Conservation (phyloP, 1,284 basidiomycete genomes). For the Dichomitus squalens region DNA sequence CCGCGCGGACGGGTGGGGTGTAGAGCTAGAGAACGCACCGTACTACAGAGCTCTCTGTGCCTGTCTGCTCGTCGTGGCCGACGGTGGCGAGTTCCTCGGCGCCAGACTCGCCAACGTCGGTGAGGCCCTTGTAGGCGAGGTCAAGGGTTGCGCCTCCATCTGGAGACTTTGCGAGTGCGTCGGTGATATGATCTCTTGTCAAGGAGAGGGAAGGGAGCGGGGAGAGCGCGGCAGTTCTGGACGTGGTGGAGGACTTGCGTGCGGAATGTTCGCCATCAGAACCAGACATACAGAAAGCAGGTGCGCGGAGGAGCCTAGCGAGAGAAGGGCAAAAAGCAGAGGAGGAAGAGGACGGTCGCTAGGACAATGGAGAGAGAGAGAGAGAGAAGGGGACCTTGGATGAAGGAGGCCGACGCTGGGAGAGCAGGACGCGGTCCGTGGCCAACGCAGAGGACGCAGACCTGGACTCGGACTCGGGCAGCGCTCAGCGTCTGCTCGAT, state of each 20-base stretch:
- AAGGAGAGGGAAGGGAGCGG: slow-evolving; percentile 46
- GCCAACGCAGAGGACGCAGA: slow-evolving; percentile 16
- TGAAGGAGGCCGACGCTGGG: background rate
- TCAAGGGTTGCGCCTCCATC: slow-evolving; percentile 85
- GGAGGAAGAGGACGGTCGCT: background rate
- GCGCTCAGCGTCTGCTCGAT: slow-evolving; percentile 4
- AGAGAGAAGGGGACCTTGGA: slow-evolving; percentile 1
- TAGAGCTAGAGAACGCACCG: slow-evolving; percentile 52
- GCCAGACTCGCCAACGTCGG: slow-evolving; percentile 73
- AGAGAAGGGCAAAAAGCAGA: background rate
- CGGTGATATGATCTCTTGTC: slow-evolving; percentile 57
- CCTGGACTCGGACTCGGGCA: background rate
- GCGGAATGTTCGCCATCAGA: slow-evolving; percentile 25
- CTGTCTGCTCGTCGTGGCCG: slow-evolving; percentile 51
- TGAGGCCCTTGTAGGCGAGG: slow-evolving; percentile 76
- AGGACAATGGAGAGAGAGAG: background rate
- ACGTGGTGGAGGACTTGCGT: slow-evolving; percentile 19
- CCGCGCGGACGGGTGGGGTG: slow-evolving; percentile 7
- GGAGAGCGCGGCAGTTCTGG: slow-evolving; percentile 26
- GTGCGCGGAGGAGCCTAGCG: slow-evolving; percentile 1
- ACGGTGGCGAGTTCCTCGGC: slow-evolving; percentile 73
- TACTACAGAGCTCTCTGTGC: slow-evolving; percentile 62
- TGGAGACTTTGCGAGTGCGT: slow-evolving; percentile 67
- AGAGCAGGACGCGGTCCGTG: slow-evolving; percentile 22
- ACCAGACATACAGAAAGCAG: slow-evolving; percentile 23